Conservation (phyloP, 805 yeast species). For the Pichia rugopelliculosa region DNA sequence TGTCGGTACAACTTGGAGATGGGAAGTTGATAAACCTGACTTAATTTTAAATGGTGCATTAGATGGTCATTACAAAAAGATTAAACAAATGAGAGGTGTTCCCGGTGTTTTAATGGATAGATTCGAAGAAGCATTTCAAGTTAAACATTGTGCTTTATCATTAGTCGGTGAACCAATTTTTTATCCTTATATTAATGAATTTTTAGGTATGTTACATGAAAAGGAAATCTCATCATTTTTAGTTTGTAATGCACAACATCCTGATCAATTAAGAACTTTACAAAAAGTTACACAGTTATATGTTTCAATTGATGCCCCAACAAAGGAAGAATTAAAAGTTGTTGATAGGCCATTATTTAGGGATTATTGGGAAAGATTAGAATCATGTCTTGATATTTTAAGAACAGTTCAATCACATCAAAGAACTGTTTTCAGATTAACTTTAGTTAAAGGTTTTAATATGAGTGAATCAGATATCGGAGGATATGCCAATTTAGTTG, state of each 20-base stretch:
- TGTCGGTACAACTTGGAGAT: conserved; percentile 91
- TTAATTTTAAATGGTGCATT: conserved; percentile 77
- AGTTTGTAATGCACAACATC: conserved; percentile 96
- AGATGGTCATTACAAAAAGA: conserved; percentile 83
- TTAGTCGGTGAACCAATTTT: conserved; percentile 93
- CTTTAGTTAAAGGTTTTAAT: conserved; percentile 88
- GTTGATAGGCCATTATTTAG: conserved; percentile 85
- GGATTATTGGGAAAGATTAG: conserved; percentile 88
- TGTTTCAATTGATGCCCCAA: conserved; percentile 92
- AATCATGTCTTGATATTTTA: conserved; percentile 72
- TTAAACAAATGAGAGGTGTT: conserved; percentile 91
- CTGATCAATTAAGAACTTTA: conserved; percentile 64
- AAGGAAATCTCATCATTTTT: conserved; percentile 76
- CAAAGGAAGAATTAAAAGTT: conserved; percentile 66
- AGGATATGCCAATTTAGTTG: conserved; percentile 84
- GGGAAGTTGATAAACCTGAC: conserved; percentile 92
- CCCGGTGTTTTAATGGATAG: conserved; percentile 90
- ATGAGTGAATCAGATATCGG: conserved; percentile 66
- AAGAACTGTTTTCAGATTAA: conserved; percentile 84
- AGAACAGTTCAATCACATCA: conserved; percentile 69
- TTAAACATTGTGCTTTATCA: conserved; percentile 86
- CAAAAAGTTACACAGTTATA: conserved; percentile 82
- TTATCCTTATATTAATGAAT: conserved; percentile 84
- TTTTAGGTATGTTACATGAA: conserved; percentile 72
- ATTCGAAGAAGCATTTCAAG: conserved; percentile 84